Percentiles rank a stretch among this genome's conserved stretches.
Conservation (phyloP, 768 basidiomycete species). For the Mycena venus region DNA sequence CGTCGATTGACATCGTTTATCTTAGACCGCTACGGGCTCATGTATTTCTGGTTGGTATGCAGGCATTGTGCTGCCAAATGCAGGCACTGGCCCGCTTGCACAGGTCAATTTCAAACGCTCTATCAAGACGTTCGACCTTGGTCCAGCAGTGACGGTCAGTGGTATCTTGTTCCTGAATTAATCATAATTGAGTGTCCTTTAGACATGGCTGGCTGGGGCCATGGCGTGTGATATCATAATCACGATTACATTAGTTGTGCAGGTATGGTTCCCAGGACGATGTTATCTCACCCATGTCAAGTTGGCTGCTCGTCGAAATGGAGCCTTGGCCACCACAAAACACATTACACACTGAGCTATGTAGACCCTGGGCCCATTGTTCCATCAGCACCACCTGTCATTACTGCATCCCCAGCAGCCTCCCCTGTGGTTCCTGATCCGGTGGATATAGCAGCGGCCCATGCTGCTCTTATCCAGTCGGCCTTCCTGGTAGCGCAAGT, state of each 20-base stretch:
- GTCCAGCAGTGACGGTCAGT: constrained; percentile 1
- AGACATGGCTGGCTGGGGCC: constrained; percentile 8
- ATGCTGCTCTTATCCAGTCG: background rate
- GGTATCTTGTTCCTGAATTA: background rate
- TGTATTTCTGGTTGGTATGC: constrained; percentile 12
- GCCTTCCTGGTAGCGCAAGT: background rate
- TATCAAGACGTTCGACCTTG: constrained; percentile 3
- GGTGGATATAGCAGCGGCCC: background rate
- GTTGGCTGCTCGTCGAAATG: constrained; percentile 6
- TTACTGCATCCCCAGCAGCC: background rate
- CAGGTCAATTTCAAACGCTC: background rate
- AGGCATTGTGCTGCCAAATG: constrained; percentile 5
- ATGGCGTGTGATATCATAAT: constrained; percentile 3
- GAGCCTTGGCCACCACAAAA: background rate
- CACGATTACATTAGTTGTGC: background rate
- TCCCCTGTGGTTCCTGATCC: background rate
- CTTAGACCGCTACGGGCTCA: background rate
- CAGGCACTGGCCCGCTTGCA: constrained; percentile 1
- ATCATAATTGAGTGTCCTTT: background rate
- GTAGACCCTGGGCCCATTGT: too few species aligned
- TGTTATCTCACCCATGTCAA: background rate
- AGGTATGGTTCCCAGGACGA: background rate
- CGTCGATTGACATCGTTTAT: background rate
- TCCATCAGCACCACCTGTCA: too few species aligned
- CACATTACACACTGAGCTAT: background rate